Evolutionary conservation across 106 monocot genomes (phyloP).

Genomic region (Platanthera guangdongensis): DNA sequence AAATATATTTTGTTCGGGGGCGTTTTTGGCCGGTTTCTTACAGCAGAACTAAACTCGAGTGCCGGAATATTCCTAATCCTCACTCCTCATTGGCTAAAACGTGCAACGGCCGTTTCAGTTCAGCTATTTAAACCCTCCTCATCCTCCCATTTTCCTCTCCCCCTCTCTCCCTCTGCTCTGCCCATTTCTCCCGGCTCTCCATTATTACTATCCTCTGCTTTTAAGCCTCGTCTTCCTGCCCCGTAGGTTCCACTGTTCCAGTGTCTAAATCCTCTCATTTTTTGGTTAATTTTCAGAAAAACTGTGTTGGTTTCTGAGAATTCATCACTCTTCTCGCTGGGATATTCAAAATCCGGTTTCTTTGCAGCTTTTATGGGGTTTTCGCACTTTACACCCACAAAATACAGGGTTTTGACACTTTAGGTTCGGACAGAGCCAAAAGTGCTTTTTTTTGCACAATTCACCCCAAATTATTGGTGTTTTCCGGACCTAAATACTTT

Average conservation of each 20-base stretch:
- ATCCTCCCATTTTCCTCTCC: background rate
- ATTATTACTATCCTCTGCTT: background rate
- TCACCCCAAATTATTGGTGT: too few species aligned
- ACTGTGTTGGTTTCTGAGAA: too few species aligned
- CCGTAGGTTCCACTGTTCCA: background rate
- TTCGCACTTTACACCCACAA: background rate
- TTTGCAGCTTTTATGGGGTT: background rate
- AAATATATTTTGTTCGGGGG: too few species aligned
- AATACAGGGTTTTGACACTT: too few species aligned
- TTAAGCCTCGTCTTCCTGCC: background rate
- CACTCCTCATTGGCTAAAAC: background rate
- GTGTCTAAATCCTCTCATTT: background rate
- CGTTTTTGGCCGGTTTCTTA: too few species aligned
- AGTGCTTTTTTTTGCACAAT: too few species aligned
- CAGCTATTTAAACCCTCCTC: background rate
- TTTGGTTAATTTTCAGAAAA: background rate
- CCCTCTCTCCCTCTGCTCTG: background rate
- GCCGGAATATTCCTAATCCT: background rate
- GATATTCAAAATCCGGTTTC: background rate
- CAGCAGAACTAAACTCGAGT: too few species aligned
- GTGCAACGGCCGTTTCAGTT: background rate
- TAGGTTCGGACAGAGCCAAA: too few species aligned
- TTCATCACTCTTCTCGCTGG: too few species aligned
- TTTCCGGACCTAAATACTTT: too few species aligned
- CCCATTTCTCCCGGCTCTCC: background rate